Conservation (phyloP, 805 yeast species). For the Pichia ethanolica region DNA sequence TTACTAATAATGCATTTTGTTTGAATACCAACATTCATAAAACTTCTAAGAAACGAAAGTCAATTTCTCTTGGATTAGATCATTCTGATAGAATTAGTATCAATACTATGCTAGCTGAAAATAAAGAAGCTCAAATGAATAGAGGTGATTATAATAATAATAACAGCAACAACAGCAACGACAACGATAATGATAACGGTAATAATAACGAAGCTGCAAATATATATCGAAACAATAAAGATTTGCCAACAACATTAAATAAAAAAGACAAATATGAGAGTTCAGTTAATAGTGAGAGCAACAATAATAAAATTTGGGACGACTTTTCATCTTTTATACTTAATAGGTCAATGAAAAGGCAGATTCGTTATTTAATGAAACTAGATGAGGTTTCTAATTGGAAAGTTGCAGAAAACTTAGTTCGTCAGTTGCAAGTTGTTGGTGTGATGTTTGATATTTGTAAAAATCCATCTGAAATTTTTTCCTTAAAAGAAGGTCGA, state of each 20-base stretch:
- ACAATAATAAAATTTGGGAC: too few relatives aligned
- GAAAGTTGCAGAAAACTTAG: constrained; percentile 49
- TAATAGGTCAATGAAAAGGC: neutral
- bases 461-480: constrained; percentile 20
- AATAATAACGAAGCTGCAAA: too few relatives aligned
- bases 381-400: constrained; percentile 34
- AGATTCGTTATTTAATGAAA: constrained; percentile 29
- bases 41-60: constrained; percentile 32
- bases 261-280: neutral
- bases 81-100: neutral
- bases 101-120: neutral
- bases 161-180: too few relatives aligned
- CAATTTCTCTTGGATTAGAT: constrained; percentile 3
- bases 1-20: constrained; percentile 25
- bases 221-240: too few relatives aligned
- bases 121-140: neutral
- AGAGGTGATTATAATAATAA: neutral
- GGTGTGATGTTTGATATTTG: constrained; percentile 54
- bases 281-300: neutral
- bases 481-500: neutral
- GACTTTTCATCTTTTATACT: neutral
- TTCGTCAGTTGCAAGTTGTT: constrained; percentile 49
- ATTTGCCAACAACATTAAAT: too few relatives aligned
- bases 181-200: too few relatives aligned
- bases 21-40: constrained; percentile 41